Evolutionary conservation across 2,329 filamentous ascomycete species (phyloP).

Genomic region (Pseudogymnoascus sp.): DNA sequence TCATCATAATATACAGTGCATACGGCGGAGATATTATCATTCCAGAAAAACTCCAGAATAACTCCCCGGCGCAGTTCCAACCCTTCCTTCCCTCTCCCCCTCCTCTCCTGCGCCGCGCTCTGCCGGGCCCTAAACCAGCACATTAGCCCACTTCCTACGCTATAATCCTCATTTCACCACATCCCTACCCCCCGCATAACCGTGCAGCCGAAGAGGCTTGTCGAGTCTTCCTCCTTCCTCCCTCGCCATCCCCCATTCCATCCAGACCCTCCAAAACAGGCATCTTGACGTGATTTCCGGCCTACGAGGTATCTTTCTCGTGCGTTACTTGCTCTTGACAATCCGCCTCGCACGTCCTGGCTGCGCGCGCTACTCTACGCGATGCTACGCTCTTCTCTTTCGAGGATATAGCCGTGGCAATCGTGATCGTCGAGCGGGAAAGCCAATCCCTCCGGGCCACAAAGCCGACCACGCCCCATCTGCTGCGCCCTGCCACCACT

Average conservation of each 20-base stretch:
- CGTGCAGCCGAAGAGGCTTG: not conserved
- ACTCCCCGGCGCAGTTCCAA: not conserved
- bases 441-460: not conserved
- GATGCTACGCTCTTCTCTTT: not conserved
- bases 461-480: not conserved
- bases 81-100: not conserved
- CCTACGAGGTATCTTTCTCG: not conserved
- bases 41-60: not conserved
- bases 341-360: not conserved
- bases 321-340: not conserved
- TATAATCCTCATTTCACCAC: not conserved
- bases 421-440: not conserved
- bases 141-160: not conserved
- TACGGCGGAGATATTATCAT: not conserved
- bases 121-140: not conserved
- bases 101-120: not conserved
- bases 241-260: not conserved
- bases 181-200: not conserved
- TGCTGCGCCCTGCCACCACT: not conserved
- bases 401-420: not conserved
- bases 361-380: not conserved
- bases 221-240: not conserved
- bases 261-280: not conserved
- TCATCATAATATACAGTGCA: not conserved
- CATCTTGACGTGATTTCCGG: slow-evolving; percentile 1